A percentile compares a stretch with the other conserved stretches of the same genome.
Conservation (phyloP, 1,284 basidiomycete species). For the Heterobasidion occidentale region DNA sequence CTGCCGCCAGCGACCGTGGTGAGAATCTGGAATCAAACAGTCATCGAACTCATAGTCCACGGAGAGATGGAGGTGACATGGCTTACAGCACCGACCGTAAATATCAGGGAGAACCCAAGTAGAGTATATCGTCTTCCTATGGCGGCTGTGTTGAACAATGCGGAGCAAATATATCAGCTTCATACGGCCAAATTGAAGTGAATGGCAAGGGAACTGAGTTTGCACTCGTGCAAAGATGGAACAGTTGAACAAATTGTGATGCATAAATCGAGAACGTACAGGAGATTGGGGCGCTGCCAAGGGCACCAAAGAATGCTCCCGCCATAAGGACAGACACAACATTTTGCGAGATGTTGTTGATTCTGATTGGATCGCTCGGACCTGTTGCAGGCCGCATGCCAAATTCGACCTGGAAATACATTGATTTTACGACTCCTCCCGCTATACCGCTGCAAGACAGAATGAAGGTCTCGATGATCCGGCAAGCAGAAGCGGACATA, state of each 20-base stretch:
- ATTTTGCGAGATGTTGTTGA: slow-evolving; percentile 47
- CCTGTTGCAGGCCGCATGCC: slow-evolving; percentile 40
- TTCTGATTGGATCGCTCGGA: slow-evolving; percentile 20
- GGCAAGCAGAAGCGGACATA: slow-evolving; percentile 24
- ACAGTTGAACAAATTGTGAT: background rate
- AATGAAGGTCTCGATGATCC: background rate
- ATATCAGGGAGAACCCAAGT: slow-evolving; percentile 51
- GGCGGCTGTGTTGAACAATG: slow-evolving; percentile 26
- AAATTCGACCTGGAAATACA: slow-evolving; percentile 57
- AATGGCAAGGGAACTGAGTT: background rate
- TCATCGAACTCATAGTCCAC: background rate
- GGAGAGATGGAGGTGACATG: slow-evolving; percentile 12
- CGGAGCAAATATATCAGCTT: background rate
- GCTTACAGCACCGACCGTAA: slow-evolving; percentile 59
- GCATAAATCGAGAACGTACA: slow-evolving; percentile 25
- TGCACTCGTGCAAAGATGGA: background rate
- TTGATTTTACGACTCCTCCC: slow-evolving; percentile 58
- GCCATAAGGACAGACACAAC: slow-evolving; percentile 75
- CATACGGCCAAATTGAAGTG: background rate
- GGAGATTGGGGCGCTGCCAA: slow-evolving; percentile 58
- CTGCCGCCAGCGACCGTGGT: slow-evolving; percentile 55
- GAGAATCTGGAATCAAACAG: slow-evolving; percentile 28
- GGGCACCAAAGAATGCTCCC: slow-evolving; percentile 75
- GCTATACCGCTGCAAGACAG: slow-evolving; percentile 36
- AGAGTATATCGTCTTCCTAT: slow-evolving; percentile 53